Evolutionary conservation across 2,329 filamentous ascomycete genomes (phyloP).

Genomic region (Colletotrichum tanaceti): DNA sequence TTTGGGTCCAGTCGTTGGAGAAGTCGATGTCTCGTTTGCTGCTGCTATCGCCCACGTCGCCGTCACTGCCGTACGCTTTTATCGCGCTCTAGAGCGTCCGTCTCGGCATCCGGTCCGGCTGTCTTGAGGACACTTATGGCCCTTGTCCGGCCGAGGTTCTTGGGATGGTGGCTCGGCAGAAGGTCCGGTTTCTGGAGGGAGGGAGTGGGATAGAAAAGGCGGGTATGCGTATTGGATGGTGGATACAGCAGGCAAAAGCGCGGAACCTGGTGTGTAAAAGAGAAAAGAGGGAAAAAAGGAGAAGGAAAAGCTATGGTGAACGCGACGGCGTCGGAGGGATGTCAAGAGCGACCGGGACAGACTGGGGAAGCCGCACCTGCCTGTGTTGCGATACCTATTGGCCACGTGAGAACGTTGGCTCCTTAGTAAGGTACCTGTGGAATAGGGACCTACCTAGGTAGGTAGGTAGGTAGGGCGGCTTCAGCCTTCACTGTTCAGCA

Average conservation of each 20-base stretch:
- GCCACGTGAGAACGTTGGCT: background rate
- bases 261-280: no score
- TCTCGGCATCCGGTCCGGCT: background rate
- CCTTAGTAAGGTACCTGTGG: no score
- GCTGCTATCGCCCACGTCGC: background rate
- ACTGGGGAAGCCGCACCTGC: background rate
- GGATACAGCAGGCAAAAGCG: no score
- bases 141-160: background rate
- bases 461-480: background rate
- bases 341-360: background rate
- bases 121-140: background rate
- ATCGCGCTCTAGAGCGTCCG: constrained; percentile 1
- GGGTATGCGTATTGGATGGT: no score
- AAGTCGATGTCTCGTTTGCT: constrained; percentile 8
- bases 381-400: background rate
- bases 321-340: background rate
- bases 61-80: background rate
- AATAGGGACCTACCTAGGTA: background rate
- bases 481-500: no score
- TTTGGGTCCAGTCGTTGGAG: constrained; percentile 13
- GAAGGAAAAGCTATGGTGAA: background rate
- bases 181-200: background rate
- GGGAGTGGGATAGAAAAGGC: no score
- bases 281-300: no score
- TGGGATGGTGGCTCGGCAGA: background rate